Base-by-base conservation (phyloP, 208 protist species). In the Phytomonas sp. region DNA sequence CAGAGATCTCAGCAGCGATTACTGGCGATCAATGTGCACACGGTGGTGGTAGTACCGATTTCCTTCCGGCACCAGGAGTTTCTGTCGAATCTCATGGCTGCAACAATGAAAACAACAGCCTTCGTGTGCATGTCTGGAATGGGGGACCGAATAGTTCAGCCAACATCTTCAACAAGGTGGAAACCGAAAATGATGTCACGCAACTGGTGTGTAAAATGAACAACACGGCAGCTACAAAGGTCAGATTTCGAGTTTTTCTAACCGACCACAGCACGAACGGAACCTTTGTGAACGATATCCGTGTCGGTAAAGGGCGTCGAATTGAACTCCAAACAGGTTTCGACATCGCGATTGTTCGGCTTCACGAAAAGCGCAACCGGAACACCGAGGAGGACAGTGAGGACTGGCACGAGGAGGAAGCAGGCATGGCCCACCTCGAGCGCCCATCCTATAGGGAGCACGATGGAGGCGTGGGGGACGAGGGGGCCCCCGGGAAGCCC, bases 221-320 rank as follows among this genome's bases (percentile, higher is more conserved):
- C 17, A 56, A 6, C 23, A 56, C 9, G 46, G 46, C 9, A 6
- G 46, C 9, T 20, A 26, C 46, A 26, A 56, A 56, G 11, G 4
- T 56, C 20, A 56, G 31, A 67, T 56, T 56, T 56, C 46, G 78
- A 34, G 82, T 92, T 0, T 66, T 85, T 23, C 66, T 93, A 29
- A 79, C 76, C 4, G 88, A 93, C 64, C 65, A 76, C 46, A 93
- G 88, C 72, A 77, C 76, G 15, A 93, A 93, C 61, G 88, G 84
- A 5, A 93, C 88, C 34, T 93, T 83, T 72, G 81, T 93, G 34
- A 93, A 93, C 75, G 83, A 87, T 65, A 72, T 76, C 20, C 68
- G 75, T 17, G 77, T 93, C 6, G 83, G 85, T 9, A 77, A 69
- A 28, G 81, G 85, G 30, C 51, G 68, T 43, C 67, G 72, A 30